A percentile compares a stretch with the other conserved stretches of the same genome.
phyloP scores from a whole-genome alignment of 208 protist genomes.

The Acanthamoeba royreba region DNA sequence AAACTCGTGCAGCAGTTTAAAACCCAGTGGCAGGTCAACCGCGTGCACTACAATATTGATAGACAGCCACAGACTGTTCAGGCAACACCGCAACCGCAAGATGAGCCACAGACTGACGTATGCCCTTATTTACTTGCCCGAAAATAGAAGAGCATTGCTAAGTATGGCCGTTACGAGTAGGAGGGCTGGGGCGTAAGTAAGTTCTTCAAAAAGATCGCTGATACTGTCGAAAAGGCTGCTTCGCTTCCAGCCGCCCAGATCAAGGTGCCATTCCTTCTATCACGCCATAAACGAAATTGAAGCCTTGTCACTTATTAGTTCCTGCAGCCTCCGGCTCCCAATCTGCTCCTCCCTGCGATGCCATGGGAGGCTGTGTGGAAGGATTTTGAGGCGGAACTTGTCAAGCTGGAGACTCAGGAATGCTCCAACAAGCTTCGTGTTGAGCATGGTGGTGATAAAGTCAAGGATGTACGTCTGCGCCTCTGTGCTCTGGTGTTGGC shows the following conservation, averaged over 20 bases:
- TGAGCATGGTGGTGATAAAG: background rate
- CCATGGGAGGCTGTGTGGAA: background rate
- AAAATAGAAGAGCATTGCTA: too few relatives aligned
- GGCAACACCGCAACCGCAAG: background rate
- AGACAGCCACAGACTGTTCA: background rate
- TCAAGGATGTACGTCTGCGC: background rate
- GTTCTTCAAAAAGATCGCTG: slow-evolving; percentile 22
- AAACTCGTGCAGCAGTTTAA: slow-evolving; percentile 5
- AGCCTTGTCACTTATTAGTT: too few relatives aligned
- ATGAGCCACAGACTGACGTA: too few relatives aligned
- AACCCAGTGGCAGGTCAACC: background rate
- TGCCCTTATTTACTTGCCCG: too few relatives aligned
- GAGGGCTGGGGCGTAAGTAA: background rate
- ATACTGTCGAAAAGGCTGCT: background rate
- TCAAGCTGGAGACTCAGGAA: background rate
- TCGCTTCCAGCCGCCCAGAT: background rate
- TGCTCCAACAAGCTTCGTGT: background rate
- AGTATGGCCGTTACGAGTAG: too few relatives aligned
- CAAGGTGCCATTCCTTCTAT: background rate
- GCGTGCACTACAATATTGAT: background rate
- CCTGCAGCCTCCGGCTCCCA: background rate
- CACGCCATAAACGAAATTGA: too few relatives aligned
- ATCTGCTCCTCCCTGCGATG: background rate
- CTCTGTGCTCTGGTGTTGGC: background rate
- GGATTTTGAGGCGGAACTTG: background rate